Base-by-base conservation (phyloP, 306 rosid genomes). In the Fagus sylvatica region DNA sequence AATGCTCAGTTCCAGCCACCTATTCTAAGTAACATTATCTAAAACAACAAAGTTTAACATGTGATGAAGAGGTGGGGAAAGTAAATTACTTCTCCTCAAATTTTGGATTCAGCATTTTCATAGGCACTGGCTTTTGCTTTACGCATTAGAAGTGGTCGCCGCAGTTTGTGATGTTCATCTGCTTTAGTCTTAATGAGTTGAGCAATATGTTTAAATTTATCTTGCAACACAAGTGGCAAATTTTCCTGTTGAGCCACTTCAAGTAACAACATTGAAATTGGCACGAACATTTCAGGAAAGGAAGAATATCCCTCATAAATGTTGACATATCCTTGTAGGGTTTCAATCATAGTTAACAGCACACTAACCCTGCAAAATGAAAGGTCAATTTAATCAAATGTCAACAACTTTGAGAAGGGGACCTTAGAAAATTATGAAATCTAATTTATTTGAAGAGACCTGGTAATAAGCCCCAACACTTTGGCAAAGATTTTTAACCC, bases 61-160 rank as follows among this genome's bases (percentile, higher is more conserved):
- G 51, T 16, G 42, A 61, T 40, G 48, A 15, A 6, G 11, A 49
- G 69, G 61, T 71, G 32, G 17, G 49, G 28, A 68, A 37, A 28
- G n/a, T 19, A 71, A 78, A 82, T 89, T 88, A 94, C 98, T 88
- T 85, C 79, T 89, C 96, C 85, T 89, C 93, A 69, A 85, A 92
- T 72, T 87, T 92, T 0, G 96, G 98, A 87, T 84, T 89, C 53
- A 90, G 85, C 81, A 95, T 57, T 86, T 71, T 92, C 81, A 92
- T 88, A 37, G 98, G 89, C 28, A 88, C 93, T 17, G 96, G 96
- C 87, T 92, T 95, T 82, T 84, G 87, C 89, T 91, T 94, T 84
- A n/a, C 89, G 87, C 93, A 90, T 87, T 85, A 88, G 93, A 82
- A 92, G 95, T 46, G 97, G 97, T 54, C 76, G 86, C 76, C 98